Evolutionary conservation across 2,329 filamentous ascomycete genomes (phyloP), one percentile per base, ranked within the genome.

Genomic region (Microdochium trichocladiopsis): DNA sequence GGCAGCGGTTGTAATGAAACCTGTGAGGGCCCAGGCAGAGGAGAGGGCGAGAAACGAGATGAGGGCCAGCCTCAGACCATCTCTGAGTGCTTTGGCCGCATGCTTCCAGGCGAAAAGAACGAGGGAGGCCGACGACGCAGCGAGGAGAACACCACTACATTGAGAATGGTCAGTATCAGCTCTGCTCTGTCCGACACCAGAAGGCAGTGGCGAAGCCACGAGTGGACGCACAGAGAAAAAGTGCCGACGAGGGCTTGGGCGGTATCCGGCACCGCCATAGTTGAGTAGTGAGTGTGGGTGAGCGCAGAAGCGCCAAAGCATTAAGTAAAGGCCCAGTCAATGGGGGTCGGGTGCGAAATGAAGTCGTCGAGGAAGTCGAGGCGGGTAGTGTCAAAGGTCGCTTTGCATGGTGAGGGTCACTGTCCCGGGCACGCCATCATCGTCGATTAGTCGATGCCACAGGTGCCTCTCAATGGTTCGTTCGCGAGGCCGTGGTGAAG

Each of bases 1-100:
- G 63, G 80, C 69, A 51, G 79, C 61, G 23, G 75, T 75, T 25
- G 76, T 66, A 51, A 76, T 65, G 56, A 83, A 83, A 52, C 73
- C 73, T 55, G 72, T 63, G 41, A 77, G 66, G 48, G 78, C 78
- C 80, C 80, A 84, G 49, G 79, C 68, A 57, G 73, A 72, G 25
- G 77, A 70, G 53, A 73, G 70, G 24, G 72, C 55, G 60, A 82
- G 72, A 63, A 82, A 82, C 57, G 41, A 45, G 18, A 45, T 45
- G 41, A 45, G 41, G 41, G 41, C 41, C 41, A 45, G 41, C 41
- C 41, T 45, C 41, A 45, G 41, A 45, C 41, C 41, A 18, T 45
- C 41, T 45, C 41, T 45, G 41, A 45, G 41, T 16, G 18, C 21
- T 18, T 22, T 45, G 41, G 41, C 41, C 41, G 41, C 41, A 22